phyloP scores from a whole-genome alignment of 805 yeast genomes.

The Barnettozyma sucrosica region DNA sequence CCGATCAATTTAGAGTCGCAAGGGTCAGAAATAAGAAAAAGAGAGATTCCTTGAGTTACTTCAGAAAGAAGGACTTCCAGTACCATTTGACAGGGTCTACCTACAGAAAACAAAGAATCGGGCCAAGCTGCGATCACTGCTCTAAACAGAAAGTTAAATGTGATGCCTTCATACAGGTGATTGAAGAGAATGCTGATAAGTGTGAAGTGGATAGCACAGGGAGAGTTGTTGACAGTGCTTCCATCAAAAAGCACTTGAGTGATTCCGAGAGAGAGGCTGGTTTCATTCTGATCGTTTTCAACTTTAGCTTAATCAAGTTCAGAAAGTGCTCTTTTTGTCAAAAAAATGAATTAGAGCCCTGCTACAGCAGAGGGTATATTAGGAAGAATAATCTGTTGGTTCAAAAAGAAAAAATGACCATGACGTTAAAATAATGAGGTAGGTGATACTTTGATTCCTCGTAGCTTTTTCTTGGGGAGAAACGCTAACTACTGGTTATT shows the following conservation, averaged over 20 bases:
- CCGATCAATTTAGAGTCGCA: neutral
- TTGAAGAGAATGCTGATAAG: neutral
- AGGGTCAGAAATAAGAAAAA: neutral
- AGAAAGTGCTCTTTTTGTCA: conserved; percentile 8
- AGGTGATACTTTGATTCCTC: no score
- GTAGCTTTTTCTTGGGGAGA: no score
- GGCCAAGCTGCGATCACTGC: conserved; percentile 10
- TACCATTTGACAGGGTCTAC: conserved; percentile 6
- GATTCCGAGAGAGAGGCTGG: conserved; percentile 1
- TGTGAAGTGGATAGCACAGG: neutral
- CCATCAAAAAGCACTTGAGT: neutral
- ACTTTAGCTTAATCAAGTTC: conserved; percentile 6
- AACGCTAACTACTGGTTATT: no score
- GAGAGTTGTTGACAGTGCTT: neutral
- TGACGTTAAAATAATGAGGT: no score
- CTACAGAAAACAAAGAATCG: conserved; percentile 8
- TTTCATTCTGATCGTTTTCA: neutral
- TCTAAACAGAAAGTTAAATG: conserved; percentile 9
- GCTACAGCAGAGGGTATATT: conserved; percentile 8
- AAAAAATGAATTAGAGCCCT: conserved; percentile 3
- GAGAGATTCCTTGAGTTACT: neutral
- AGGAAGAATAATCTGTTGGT: conserved; percentile 1
- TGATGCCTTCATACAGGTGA: conserved; percentile 7
- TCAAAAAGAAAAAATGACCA: neutral
- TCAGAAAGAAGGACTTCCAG: conserved; percentile 30